These are phyloP conservation scores for Aureobasidium mangrovei DNA, from an alignment of 2,329 filamentous ascomycete genomes.

Conservation along the genomic window DNA sequence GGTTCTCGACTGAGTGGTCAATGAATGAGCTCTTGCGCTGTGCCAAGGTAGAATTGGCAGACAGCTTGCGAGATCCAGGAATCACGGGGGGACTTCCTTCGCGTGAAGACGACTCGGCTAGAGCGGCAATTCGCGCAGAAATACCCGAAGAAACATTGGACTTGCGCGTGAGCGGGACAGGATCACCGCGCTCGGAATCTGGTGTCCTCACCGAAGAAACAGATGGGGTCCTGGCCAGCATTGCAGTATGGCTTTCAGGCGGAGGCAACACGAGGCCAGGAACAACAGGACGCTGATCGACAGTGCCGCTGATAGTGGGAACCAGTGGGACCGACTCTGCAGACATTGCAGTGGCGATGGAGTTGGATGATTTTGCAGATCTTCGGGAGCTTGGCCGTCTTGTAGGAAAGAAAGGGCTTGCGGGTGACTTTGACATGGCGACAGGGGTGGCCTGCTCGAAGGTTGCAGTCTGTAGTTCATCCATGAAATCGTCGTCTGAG, in stretches of 20 bases:
- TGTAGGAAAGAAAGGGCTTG: constrained; percentile 52
- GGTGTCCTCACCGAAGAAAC: not conserved
- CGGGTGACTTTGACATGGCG: constrained; percentile 73
- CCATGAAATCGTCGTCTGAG: constrained; percentile 62
- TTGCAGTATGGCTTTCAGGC: not conserved
- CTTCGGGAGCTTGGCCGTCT: constrained; percentile 22
- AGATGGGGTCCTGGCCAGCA: not conserved
- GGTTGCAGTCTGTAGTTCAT: constrained; percentile 74
- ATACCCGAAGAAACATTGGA: constrained; percentile 82
- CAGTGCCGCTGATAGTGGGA: not conserved
- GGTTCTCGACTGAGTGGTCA: not conserved
- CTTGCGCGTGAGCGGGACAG: constrained; percentile 37
- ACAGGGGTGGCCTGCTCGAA: constrained; percentile 77
- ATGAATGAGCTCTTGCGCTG: constrained; percentile 12
- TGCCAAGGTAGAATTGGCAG: constrained; percentile 3
- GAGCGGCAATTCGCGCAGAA: constrained; percentile 84
- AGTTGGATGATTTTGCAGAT: constrained; percentile 19
- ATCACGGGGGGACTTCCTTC: constrained; percentile 18
- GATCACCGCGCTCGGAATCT: constrained; percentile 1
- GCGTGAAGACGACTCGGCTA: constrained; percentile 58
- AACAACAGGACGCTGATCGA: not conserved
- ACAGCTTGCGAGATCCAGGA: constrained; percentile 2
- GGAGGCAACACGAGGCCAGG: not conserved
- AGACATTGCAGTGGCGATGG: constrained; percentile 13
- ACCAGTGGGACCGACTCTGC: constrained; percentile 1